Percentiles rank a stretch among this genome's conserved stretches.
phyloP scores from a whole-genome alignment of 352 stramenopile genomes.

The Phytophthora lateralis region DNA sequence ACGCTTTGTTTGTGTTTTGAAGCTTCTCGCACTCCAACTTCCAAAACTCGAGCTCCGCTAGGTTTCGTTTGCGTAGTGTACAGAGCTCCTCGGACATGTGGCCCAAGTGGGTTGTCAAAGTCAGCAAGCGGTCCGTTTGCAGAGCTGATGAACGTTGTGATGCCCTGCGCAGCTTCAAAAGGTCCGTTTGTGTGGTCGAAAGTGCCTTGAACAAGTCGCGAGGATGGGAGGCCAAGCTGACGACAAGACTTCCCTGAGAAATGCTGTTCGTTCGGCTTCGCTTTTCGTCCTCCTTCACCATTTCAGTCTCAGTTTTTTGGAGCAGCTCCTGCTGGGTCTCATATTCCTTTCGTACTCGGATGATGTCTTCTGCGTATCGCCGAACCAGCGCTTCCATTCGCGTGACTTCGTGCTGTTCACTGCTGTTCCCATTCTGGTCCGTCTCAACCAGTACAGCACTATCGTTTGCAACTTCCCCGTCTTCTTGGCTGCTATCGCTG shows the following conservation, averaged over 20 bases:
- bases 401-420: conserved; percentile 42
- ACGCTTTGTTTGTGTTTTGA: conserved; percentile 52
- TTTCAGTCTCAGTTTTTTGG: conserved; percentile 45
- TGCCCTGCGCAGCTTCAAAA: conserved; percentile 46
- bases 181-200: conserved; percentile 48
- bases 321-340: conserved; percentile 54
- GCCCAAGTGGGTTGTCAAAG: conserved; percentile 61
- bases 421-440: not conserved
- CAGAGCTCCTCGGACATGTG: conserved; percentile 74
- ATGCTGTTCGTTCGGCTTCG: conserved; percentile 67
- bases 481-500: conserved; percentile 6
- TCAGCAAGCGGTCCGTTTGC: conserved; percentile 67
- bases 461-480: conserved; percentile 1
- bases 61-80: conserved; percentile 69
- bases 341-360: conserved; percentile 57
- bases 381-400: conserved; percentile 51
- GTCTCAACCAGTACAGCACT: not conserved
- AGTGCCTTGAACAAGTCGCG: conserved; percentile 70
- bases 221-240: conserved; percentile 62
- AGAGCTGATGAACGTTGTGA: conserved; percentile 58
- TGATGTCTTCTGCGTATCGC: conserved; percentile 59
- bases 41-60: conserved; percentile 65
- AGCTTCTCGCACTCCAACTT: conserved; percentile 72
- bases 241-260: conserved; percentile 49
- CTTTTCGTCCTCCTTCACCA: conserved; percentile 45